Evolutionary conservation across 2,329 filamentous ascomycete genomes (phyloP), one percentile per base, ranked within the genome.

Genomic region (Neodidymelliopsis sp.): DNA sequence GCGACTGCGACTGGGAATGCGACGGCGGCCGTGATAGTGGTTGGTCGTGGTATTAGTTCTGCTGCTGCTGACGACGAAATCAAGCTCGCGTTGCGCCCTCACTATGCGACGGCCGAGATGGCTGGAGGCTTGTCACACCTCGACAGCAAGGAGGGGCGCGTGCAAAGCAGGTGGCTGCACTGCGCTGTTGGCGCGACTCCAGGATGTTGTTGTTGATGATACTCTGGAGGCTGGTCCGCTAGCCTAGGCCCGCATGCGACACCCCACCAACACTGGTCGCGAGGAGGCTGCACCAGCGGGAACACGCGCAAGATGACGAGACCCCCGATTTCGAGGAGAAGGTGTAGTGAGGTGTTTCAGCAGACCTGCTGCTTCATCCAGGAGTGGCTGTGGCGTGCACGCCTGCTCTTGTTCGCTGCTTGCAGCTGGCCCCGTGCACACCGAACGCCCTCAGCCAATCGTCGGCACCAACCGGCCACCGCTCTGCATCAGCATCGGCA

Each of bases 331-430:
- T 45, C 43, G 43, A 38, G 52, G 48, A 35, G 39, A 31, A 11
- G 53, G 54, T 40, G 54, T 6, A 33, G 18, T 55, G 12, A 24
- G 27, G 37, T 43, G 68, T 72, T 70, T 70, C 67, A 72, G 48
- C 53, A 45, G 35, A 33, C 38, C 44, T 50, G 55, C 57, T 51
- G 55, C 54, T 34, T 39, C 43, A 38, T 46, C 53, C 47, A 58
- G 47, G 41, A 63, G 57, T 63, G 65, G 62, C 40, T 60, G 67
- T 69, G 66, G 67, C 69, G 60, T 51, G 60, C 49, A 57, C 59
- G 58, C 59, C 61, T 60, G 62, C 46, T 41, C 50, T 53, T 39
- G 53, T 47, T 46, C 37, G 45, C 57, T 53, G 44, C 53, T 52
- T 65, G 63, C 63, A 60, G 54, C 59, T 52, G 48, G 37, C 34